Evolutionary conservation across 2,329 filamentous ascomycete species (phyloP).

Genomic region (Huntiella decipiens): DNA sequence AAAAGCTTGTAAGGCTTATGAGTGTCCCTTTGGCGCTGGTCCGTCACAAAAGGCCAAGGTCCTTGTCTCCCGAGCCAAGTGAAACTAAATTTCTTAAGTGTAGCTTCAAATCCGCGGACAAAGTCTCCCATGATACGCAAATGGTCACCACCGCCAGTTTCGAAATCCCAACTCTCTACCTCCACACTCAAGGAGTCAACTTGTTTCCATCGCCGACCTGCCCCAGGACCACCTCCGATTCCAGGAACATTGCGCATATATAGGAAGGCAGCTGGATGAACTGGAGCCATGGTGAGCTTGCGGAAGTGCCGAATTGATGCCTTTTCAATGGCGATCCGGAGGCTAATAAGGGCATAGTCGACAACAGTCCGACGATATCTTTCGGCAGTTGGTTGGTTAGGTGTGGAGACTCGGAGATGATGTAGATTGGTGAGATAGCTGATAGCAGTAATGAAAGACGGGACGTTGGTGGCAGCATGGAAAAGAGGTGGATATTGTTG

Average conservation of each 20-base stretch:
- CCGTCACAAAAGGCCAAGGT: constrained; percentile 49
- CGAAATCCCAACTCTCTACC: constrained; percentile 52
- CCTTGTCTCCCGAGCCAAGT: constrained; percentile 60
- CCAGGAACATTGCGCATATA: constrained; percentile 60
- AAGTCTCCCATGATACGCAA: constrained; percentile 68
- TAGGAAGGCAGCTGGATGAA: constrained; percentile 58
- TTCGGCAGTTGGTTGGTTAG: constrained; percentile 48
- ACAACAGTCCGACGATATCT: constrained; percentile 59
- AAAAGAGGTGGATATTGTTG: constrained; percentile 79
- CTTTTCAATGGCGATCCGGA: constrained; percentile 67
- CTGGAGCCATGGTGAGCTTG: constrained; percentile 50
- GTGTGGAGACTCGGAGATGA: constrained; percentile 59
- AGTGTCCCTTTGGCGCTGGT: constrained; percentile 13
- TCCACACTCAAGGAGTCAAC: constrained; percentile 55
- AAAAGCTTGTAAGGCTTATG: constrained; percentile 33
- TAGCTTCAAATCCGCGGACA: constrained; percentile 47
- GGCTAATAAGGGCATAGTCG: constrained; percentile 74
- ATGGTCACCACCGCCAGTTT: constrained; percentile 45
- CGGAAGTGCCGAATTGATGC: constrained; percentile 45
- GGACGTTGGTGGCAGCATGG: constrained; percentile 73
- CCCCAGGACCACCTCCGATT: constrained; percentile 55
- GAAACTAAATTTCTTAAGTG: constrained; percentile 54
- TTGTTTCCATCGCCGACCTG: constrained; percentile 55
- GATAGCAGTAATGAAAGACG: constrained; percentile 63
- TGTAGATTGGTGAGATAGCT: constrained; percentile 47